Base-by-base conservation (phyloP, 73 alveolate genomes). In the Tetrahymena malaccensis region DNA sequence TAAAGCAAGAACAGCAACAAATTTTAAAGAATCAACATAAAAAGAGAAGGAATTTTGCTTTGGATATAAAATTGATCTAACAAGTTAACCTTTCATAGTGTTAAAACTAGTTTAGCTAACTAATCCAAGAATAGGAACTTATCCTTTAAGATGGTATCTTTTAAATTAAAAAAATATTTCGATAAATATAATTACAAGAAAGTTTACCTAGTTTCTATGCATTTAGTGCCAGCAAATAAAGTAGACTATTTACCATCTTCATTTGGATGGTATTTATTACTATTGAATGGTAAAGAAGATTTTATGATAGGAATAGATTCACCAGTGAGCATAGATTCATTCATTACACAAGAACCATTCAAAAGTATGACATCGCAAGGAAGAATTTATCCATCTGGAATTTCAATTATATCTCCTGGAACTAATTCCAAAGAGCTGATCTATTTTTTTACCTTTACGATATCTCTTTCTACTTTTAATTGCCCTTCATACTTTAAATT, bases 291-390 rank as follows among this genome's bases (percentile, higher is more conserved):
- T 96, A 98, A 96, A 89, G 98, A 94, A 95, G 96, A 96, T 97
- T 98, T 98, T 89, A 97, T 96, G 31, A 98, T 98, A 6, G 99
- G 99, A 43, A 98, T 97, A 31, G 98, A 96, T 96, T 98, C 99
- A 22, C 99, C 99, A 37, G 99, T 98, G 19, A 98, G 99, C 99
- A 98, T 98, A 34, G 99, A 96, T 94, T 98, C 99, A 93, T 98
- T 98, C 94, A 98, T 97, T 55, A 98, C 96, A 43, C 97, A 96
- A 40, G 98, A 97, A 13, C 99, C 99, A 37, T 98, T 96, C 40
- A 98, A 50, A n/a, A 98, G 96, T 84, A 97, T 95, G 33, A 98
- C 97, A 97, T 98, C 99, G 94, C 99, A 98, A 9, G 99, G 99
- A 94, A 98, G 70, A 93, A 96, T 97, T 93, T 83, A 27, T 3